Evolutionary conservation across 257 asterid species (phyloP).

Genomic region (Mentha longifolia): DNA sequence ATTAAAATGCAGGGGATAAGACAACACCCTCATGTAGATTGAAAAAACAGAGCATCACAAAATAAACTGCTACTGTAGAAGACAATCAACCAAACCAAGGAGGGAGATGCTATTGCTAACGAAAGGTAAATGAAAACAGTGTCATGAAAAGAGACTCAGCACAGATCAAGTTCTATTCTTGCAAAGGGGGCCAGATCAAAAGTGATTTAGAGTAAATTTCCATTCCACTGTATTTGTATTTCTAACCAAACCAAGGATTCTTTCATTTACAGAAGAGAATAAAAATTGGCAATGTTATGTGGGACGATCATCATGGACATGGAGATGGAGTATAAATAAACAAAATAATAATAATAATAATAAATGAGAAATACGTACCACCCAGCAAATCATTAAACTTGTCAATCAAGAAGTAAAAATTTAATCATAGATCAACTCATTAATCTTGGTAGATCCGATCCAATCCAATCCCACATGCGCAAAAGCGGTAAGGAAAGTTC

Average conservation of each 20-base stretch:
- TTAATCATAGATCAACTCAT: conserved; percentile 22
- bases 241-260: neutral
- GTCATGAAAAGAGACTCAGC: neutral
- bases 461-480: conserved; percentile 28
- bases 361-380: conserved; percentile 1
- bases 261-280: neutral
- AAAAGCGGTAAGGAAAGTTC: conserved; percentile 14
- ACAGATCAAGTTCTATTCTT: neutral
- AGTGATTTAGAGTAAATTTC: neutral
- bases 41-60: neutral
- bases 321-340: neutral
- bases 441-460: conserved; percentile 27
- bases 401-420: conserved; percentile 24
- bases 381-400: conserved; percentile 21
- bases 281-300: neutral
- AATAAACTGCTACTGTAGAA: neutral
- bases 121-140: neutral
- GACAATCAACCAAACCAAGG: neutral
- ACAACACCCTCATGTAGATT: conserved; percentile 1
- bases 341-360: too few relatives aligned
- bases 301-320: conserved; percentile 10
- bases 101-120: neutral
- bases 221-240: neutral
- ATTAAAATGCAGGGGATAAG: conserved; percentile 4
- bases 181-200: neutral